Conservation (phyloP, 2,329 filamentous ascomycete species). For the Penicillium capsulatum region DNA sequence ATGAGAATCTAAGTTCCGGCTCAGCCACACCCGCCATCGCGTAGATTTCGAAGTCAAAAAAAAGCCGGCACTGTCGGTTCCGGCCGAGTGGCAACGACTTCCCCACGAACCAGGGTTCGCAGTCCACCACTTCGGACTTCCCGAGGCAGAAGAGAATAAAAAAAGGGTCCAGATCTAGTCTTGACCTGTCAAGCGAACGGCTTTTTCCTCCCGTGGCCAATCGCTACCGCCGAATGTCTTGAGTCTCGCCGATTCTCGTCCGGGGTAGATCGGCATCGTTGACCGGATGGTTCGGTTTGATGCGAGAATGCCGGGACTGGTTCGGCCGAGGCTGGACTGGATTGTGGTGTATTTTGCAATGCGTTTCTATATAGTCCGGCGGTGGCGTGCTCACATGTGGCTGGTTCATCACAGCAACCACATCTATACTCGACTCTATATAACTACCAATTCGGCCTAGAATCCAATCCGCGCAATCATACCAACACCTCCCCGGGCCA, state of each 20-base stretch:
- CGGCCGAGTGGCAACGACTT: constrained; percentile 10
- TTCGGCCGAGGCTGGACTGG: no score
- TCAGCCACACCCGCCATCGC: no score
- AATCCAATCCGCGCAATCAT: no score
- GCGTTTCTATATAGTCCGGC: background rate
- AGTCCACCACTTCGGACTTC: background rate
- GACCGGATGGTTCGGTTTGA: background rate
- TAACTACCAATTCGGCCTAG: no score
- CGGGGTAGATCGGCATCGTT: constrained; percentile 6
- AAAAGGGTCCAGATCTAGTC: constrained; percentile 1
- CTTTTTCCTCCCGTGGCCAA: constrained; percentile 3
- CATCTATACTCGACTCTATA: no score
- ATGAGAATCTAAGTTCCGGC: no score
- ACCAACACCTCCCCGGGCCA: no score
- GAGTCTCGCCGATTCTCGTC: constrained; percentile 6
- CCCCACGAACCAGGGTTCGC: constrained; percentile 8
- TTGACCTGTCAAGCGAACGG: background rate
- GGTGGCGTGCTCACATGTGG: no score
- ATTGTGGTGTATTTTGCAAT: no score
- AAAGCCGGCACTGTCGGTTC: constrained; percentile 3
- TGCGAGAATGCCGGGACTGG: background rate
- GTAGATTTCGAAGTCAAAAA: background rate
- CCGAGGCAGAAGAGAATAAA: background rate
- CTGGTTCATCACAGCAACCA: no score
- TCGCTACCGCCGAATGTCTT: constrained; percentile 1